A percentile compares a stretch with the other conserved stretches of the same genome.
phyloP scores from a whole-genome alignment of 805 yeast species.

The Saccharomycopsis sp. region DNA sequence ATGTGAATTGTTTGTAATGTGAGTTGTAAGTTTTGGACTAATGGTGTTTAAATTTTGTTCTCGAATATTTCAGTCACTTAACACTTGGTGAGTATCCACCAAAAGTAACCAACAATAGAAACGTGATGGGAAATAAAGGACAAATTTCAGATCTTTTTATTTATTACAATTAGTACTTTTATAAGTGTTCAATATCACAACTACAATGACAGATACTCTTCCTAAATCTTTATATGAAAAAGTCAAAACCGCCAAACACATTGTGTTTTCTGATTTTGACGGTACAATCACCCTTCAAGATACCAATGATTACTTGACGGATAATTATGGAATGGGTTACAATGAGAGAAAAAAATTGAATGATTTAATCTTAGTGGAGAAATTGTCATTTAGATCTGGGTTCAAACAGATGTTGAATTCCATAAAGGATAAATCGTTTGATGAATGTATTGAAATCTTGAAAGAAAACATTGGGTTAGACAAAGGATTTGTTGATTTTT shows the following conservation, averaged over 20 bases:
- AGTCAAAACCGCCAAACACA: constrained; percentile 22
- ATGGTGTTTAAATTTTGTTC: too few relatives aligned
- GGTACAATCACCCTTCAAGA: constrained; percentile 96
- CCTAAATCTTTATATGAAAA: constrained; percentile 3
- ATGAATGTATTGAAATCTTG: constrained; percentile 67
- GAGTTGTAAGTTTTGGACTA: too few relatives aligned
- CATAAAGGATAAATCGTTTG: constrained; percentile 46
- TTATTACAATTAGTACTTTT: too few relatives aligned
- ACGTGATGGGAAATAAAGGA: too few relatives aligned
- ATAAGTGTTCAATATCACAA: too few relatives aligned
- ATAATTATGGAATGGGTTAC: constrained; percentile 76
- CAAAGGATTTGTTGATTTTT: constrained; percentile 80
- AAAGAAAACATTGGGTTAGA: constrained; percentile 64
- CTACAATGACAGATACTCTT: constrained; percentile 7
- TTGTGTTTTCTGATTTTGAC: constrained; percentile 95
- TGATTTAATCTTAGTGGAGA: constrained; percentile 60
- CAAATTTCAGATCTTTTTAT: too few relatives aligned
- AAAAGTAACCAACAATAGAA: too few relatives aligned
- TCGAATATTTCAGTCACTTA: too few relatives aligned
- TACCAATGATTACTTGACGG: constrained; percentile 87
- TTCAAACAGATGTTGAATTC: constrained; percentile 80
- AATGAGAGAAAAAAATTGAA: constrained; percentile 57
- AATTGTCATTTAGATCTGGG: constrained; percentile 68
- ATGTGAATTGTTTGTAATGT: too few relatives aligned
- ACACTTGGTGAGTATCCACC: too few relatives aligned